Evolutionary conservation across 2,329 filamentous ascomycete genomes (phyloP).

Genomic region (Ophiostoma piceae): DNA sequence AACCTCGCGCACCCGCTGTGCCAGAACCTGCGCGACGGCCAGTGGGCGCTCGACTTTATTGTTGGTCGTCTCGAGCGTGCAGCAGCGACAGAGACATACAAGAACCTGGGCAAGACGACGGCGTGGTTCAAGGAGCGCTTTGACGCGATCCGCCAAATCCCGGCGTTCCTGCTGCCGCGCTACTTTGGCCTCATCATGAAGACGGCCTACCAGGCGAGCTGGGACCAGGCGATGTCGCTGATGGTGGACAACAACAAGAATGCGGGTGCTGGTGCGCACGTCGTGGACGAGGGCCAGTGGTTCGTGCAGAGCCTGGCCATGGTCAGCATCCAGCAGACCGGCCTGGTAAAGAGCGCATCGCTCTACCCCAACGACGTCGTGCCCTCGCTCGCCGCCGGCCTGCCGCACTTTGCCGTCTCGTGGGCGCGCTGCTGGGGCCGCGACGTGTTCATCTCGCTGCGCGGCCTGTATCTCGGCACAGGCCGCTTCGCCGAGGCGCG

Average conservation of each 20-base stretch:
- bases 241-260: conserved; percentile 61
- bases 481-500: conserved; percentile 82
- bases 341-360: conserved; percentile 82
- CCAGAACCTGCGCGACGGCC: conserved; percentile 82
- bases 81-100: conserved; percentile 57
- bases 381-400: conserved; percentile 80
- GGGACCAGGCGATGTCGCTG: conserved; percentile 69
- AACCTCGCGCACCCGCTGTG: conserved; percentile 90
- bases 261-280: not conserved
- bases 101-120: conserved; percentile 59
- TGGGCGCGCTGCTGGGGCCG: conserved; percentile 98
- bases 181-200: conserved; percentile 89
- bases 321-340: conserved; percentile 87
- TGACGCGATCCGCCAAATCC: conserved; percentile 75
- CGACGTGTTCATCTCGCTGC: conserved; percentile 92
- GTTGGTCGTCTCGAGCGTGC: conserved; percentile 70
- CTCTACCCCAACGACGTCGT: conserved; percentile 81
- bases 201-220: conserved; percentile 79
- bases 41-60: conserved; percentile 90
- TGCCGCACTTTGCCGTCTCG: conserved; percentile 88
- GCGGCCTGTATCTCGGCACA: conserved; percentile 86
- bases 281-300: conserved; percentile 70
- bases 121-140: conserved; percentile 80
- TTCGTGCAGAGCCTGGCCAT: conserved; percentile 86
- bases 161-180: conserved; percentile 82